Conservation (phyloP, 805 yeast genomes). For the Sugiyamaella boreocaroliniensis region DNA sequence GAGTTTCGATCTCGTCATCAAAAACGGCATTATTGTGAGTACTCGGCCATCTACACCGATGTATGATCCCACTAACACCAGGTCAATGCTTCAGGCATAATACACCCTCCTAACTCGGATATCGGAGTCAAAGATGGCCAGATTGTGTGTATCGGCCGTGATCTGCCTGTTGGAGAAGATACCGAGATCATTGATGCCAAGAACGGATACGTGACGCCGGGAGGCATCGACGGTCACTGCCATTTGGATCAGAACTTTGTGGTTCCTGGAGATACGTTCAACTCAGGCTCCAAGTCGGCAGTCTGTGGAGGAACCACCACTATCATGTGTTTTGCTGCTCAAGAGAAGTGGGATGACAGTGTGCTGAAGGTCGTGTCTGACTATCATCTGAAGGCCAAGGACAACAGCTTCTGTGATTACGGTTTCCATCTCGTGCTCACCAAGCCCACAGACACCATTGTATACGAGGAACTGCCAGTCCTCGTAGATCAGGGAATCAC, state of each 20-base stretch:
- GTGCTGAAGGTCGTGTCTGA: conserved; percentile 29
- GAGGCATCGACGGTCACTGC: conserved; percentile 47
- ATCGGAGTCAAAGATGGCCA: conserved; percentile 39
- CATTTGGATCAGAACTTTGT: conserved; percentile 40
- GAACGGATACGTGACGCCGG: conserved; percentile 45
- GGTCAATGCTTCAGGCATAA: conserved; percentile 16
- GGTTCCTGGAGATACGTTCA: conserved; percentile 41
- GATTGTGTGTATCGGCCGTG: conserved; percentile 34
- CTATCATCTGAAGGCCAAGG: conserved; percentile 30
- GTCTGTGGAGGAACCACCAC: conserved; percentile 48
- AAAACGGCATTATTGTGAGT: conserved; percentile 20
- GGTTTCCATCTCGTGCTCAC: conserved; percentile 43
- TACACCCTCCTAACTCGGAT: conserved; percentile 26
- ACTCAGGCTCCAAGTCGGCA: conserved; percentile 40
- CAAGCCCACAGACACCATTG: conserved; percentile 28
- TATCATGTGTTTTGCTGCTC: conserved; percentile 43
- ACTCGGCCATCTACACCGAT: no score
- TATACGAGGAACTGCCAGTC: conserved; percentile 31
- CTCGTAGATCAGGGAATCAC: conserved; percentile 36
- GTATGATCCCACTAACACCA: background rate
- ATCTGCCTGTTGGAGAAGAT: conserved; percentile 25
- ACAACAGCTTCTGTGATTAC: conserved; percentile 40
- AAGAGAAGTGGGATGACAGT: conserved; percentile 31
- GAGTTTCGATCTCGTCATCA: conserved; percentile 20
- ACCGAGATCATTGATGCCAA: conserved; percentile 36